These are phyloP conservation scores for Cucurbitaria berberidis DNA, from an alignment of 2,329 filamentous ascomycete genomes.

Conservation along the genomic window DNA sequence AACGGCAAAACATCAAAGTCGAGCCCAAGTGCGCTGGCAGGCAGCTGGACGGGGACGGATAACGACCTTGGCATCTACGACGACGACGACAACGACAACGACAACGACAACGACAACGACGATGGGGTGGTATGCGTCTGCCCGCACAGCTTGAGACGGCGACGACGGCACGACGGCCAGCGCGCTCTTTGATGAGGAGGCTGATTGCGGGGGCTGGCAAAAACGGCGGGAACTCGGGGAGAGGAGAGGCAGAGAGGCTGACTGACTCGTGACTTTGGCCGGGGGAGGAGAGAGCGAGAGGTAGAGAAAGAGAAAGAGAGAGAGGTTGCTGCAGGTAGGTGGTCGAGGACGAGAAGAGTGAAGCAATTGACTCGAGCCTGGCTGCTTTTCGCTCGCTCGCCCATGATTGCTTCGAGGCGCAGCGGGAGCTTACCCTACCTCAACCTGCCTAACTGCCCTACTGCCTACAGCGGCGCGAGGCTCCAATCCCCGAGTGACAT, in stretches of 20 bases:
- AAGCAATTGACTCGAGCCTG: too few relatives aligned
- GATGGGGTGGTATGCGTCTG: too few relatives aligned
- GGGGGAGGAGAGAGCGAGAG: too few relatives aligned
- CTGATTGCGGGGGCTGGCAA: slow-evolving; percentile 26
- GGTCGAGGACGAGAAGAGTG: background rate
- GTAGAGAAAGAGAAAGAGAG: too few relatives aligned
- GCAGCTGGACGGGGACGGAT: too few relatives aligned
- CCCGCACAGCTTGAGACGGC: slow-evolving; percentile 9
- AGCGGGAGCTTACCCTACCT: slow-evolving; percentile 19
- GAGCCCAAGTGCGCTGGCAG: slow-evolving; percentile 32
- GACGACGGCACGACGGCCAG: slow-evolving; percentile 4
- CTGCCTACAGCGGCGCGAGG: slow-evolving; percentile 11
- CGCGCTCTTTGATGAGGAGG: slow-evolving; percentile 18
- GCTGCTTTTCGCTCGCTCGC: too few relatives aligned
- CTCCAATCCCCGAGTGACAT: slow-evolving; percentile 19
- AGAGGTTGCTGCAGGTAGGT: background rate
- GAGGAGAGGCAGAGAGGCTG: background rate
- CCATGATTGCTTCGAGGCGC: slow-evolving; percentile 11
- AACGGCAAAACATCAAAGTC: slow-evolving; percentile 36
- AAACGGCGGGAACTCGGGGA: slow-evolving; percentile 8
- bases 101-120: too few relatives aligned
- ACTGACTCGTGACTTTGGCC: background rate
- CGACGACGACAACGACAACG: too few relatives aligned
- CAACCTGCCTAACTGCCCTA: too few relatives aligned
- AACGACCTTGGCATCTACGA: too few relatives aligned